phyloP scores from a whole-genome alignment of 192 early-diverging fungal genomes.

The Gigaspora rosea region DNA sequence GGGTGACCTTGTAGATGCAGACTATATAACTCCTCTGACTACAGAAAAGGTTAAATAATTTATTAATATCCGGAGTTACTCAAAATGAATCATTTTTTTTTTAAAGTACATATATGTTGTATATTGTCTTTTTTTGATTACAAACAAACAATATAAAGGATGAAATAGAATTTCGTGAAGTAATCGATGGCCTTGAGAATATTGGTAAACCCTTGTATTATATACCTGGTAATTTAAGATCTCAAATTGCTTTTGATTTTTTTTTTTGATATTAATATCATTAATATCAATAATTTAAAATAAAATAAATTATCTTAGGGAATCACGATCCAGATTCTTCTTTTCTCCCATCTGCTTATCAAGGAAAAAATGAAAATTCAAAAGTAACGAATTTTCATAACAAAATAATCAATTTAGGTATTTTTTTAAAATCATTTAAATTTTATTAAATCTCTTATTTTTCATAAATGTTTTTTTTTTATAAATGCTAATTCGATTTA shows the following conservation, averaged over 20 bases:
- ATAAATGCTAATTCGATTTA: not conserved
- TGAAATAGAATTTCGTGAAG: conserved; percentile 12
- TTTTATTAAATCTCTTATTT: not conserved
- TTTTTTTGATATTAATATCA: no score
- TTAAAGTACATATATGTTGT: not conserved
- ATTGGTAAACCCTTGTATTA: conserved; percentile 24
- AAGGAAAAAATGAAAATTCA: not conserved
- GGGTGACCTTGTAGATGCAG: conserved; percentile 23
- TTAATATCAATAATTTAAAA: not conserved
- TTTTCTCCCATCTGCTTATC: not conserved
- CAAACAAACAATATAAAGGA: not conserved
- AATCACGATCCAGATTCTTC: conserved; percentile 22
- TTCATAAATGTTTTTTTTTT: no score
- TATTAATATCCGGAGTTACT: not conserved
- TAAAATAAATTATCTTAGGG: conserved; percentile 7
- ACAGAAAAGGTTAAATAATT: conserved; percentile 13
- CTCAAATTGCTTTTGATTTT: not conserved
- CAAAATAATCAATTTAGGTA: conserved; percentile 1
- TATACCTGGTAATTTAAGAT: conserved; percentile 22
- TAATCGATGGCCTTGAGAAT: not conserved
- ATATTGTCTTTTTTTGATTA: not conserved
- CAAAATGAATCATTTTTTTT: not conserved
- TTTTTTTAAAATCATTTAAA: not conserved
- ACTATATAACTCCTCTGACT: not conserved
- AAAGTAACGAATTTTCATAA: conserved; percentile 17